Evolutionary conservation across 805 yeast genomes (phyloP).

Genomic region (Nakazawaea ishiwadae): DNA sequence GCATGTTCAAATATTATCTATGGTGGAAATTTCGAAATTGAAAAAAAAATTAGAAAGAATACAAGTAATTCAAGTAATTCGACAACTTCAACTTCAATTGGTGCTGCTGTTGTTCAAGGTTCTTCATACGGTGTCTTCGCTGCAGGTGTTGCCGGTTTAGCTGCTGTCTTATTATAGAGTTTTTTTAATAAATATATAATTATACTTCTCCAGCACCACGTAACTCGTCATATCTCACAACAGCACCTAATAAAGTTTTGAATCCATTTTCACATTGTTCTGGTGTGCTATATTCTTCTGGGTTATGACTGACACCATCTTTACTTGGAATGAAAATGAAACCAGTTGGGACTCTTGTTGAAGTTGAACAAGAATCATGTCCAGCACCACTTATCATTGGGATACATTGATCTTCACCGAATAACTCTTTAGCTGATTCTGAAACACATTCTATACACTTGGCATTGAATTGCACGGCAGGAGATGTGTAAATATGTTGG

Average conservation of each 20-base stretch:
- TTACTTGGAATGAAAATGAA: constrained; percentile 71
- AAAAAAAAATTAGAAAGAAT: neutral
- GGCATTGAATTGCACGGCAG: constrained; percentile 55
- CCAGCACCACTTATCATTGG: constrained; percentile 67
- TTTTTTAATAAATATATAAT: neutral
- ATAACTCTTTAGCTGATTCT: constrained; percentile 45
- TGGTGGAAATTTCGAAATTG: neutral
- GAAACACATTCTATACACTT: constrained; percentile 46
- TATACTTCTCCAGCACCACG: constrained; percentile 18
- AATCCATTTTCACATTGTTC: constrained; percentile 61
- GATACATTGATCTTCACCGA: constrained; percentile 37
- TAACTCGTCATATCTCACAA: constrained; percentile 33
- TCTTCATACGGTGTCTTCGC: constrained; percentile 9
- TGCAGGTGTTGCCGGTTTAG: constrained; percentile 19
- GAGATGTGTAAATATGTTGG: constrained; percentile 42
- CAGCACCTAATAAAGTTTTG: constrained; percentile 48
- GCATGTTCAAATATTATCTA: constrained; percentile 50
- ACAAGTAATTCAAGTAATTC: constrained; percentile 11
- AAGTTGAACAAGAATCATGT: constrained; percentile 65
- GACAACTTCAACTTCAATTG: constrained; percentile 11
- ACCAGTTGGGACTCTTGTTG: constrained; percentile 56
- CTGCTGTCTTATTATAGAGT: constrained; percentile 5
- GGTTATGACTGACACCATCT: constrained; percentile 66
- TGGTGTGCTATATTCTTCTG: constrained; percentile 60
- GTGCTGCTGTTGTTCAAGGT: constrained; percentile 11